Percentiles rank a stretch among this genome's conserved stretches.
phyloP scores from a whole-genome alignment of 2,329 filamentous ascomycete genomes.

The Colletotrichum incanum region DNA sequence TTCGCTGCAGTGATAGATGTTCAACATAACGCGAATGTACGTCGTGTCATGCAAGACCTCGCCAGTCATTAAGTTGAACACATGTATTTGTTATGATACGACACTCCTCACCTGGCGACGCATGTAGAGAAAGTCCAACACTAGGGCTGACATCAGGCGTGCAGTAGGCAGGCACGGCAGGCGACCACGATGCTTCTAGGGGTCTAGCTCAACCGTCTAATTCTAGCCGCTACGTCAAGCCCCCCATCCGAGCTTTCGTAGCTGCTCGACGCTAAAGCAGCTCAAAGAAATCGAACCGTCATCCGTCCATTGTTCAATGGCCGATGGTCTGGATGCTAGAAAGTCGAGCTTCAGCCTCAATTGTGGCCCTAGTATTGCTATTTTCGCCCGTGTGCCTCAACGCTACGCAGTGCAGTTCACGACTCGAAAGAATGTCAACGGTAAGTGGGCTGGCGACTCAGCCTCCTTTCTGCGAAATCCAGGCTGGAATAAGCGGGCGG shows the following conservation, averaged over 20 bases:
- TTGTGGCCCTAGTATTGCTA: not conserved
- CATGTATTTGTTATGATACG: not conserved
- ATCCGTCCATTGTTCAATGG: not conserved
- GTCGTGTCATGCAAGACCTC: not conserved
- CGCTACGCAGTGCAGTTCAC: not conserved
- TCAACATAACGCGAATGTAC: not conserved
- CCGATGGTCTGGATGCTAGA: not conserved
- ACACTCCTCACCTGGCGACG: not conserved
- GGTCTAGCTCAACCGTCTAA: not conserved
- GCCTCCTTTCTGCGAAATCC: not conserved
- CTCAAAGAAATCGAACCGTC: not conserved
- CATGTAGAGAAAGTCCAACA: not conserved
- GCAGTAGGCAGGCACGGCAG: not conserved
- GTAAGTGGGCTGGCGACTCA: not conserved
- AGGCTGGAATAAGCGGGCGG: not conserved
- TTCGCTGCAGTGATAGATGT: not conserved
- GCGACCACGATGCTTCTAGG: not conserved
- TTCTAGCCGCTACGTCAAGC: not conserved
- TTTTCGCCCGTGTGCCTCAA: not conserved
- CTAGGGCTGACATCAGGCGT: not conserved
- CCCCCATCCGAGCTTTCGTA: not conserved
- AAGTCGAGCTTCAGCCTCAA: slow-evolving; percentile 6
- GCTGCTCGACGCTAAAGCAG: not conserved
- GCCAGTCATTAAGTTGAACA: not conserved
- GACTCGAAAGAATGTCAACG: not conserved